Evolutionary conservation across 2,329 filamentous ascomycete species (phyloP).

Genomic region (Aspergillus fijiensis): DNA sequence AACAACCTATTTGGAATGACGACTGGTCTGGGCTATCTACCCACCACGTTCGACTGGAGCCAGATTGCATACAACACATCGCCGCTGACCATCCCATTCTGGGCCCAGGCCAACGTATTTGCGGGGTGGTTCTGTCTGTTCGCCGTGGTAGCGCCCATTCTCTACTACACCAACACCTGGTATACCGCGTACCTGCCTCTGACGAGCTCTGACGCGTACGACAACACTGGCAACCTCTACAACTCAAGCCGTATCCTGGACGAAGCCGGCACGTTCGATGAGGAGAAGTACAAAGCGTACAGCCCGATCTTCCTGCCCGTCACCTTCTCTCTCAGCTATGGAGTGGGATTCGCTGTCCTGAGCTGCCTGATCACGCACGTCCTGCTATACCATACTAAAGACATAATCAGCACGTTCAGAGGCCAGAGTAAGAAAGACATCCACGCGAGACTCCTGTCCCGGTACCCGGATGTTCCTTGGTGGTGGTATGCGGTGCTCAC

Average conservation of each 20-base stretch:
- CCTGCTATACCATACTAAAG: constrained; percentile 22
- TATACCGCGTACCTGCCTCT: constrained; percentile 31
- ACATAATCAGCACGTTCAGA: constrained; percentile 20
- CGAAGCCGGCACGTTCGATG: constrained; percentile 53
- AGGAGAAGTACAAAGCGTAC: constrained; percentile 58
- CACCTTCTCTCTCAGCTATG: constrained; percentile 53
- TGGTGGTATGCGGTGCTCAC: constrained; percentile 42
- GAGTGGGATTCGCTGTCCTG: constrained; percentile 63
- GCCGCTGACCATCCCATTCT: constrained; percentile 33
- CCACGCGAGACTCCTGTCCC: constrained; percentile 38
- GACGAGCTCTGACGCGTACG: constrained; percentile 30
- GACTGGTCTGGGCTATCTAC: constrained; percentile 48
- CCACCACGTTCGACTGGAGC: constrained; percentile 55
- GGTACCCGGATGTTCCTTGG: constrained; percentile 36
- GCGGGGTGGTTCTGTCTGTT: constrained; percentile 39
- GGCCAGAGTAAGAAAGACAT: constrained; percentile 36
- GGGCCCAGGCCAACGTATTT: constrained; percentile 42
- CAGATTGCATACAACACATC: constrained; percentile 29
- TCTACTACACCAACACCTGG: constrained; percentile 34
- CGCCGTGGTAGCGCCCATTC: constrained; percentile 35
- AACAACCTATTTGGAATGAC: constrained; percentile 43
- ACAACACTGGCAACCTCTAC: constrained; percentile 53
- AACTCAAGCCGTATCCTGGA: constrained; percentile 59
- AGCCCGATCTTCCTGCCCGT: constrained; percentile 61
- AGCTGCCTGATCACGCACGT: constrained; percentile 43